phyloP scores from a whole-genome alignment of 768 basidiomycete genomes.

The Tremella yokohamensis region DNA sequence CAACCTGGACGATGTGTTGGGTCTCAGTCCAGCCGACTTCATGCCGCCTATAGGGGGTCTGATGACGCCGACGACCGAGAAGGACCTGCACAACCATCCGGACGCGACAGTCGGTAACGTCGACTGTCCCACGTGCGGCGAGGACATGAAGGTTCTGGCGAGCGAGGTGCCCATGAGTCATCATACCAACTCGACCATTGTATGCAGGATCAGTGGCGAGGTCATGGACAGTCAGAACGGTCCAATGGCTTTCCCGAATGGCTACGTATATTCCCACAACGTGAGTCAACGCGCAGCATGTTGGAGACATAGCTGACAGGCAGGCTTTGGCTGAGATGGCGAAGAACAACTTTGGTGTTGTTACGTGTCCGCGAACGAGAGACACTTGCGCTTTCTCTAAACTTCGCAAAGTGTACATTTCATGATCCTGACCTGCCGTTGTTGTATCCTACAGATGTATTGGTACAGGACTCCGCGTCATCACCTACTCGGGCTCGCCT shows the following conservation, averaged over 20 bases:
- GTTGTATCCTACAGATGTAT: constrained; percentile 8
- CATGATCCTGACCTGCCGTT: constrained; percentile 52
- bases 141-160: constrained; percentile 70
- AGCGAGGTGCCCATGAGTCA: constrained; percentile 85
- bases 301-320: constrained; percentile 2
- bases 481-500: constrained; percentile 23
- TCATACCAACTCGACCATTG: constrained; percentile 91
- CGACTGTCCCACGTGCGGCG: constrained; percentile 86
- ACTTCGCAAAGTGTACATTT: constrained; percentile 85
- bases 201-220: constrained; percentile 82
- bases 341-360: constrained; percentile 67
- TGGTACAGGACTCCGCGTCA: not conserved
- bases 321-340: constrained; percentile 88
- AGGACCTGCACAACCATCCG: constrained; percentile 38
- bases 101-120: constrained; percentile 38
- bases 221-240: constrained; percentile 94
- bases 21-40: constrained; percentile 3
- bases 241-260: constrained; percentile 86
- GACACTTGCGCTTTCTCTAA: constrained; percentile 62
- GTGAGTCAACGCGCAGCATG: constrained; percentile 54
- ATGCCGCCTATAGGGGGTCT: constrained; percentile 18
- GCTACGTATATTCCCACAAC: constrained; percentile 89
- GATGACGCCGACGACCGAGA: constrained; percentile 6
- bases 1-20: constrained; percentile 31
- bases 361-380: constrained; percentile 78